These are phyloP conservation scores for Begonia masoniana DNA, from an alignment of 306 rosid species.

Conservation along the genomic window DNA sequence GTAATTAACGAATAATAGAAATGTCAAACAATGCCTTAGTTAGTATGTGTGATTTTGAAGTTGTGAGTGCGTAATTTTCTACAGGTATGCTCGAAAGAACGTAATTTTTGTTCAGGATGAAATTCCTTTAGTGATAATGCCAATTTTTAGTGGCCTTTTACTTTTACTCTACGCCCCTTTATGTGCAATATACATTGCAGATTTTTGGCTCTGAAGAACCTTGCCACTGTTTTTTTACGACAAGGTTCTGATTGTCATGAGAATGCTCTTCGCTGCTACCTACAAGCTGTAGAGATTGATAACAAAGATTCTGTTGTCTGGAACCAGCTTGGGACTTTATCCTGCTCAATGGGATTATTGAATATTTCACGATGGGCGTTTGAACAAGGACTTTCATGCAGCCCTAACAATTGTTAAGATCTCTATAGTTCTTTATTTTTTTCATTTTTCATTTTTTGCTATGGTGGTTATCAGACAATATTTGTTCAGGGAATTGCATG, in stretches of 20 bases:
- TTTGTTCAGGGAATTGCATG: constrained; percentile 92
- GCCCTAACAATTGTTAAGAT: constrained; percentile 94
- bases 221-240: constrained; percentile 81
- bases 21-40: too few species aligned
- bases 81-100: too few species aligned
- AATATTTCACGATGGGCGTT: constrained; percentile 98
- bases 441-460: constrained; percentile 3
- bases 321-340: constrained; percentile 92
- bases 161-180: constrained; percentile 2
- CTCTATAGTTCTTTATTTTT: neutral
- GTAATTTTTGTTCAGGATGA: too few species aligned
- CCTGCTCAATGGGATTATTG: constrained; percentile 78
- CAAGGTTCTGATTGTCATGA: constrained; percentile 75
- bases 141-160: neutral
- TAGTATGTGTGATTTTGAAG: too few species aligned
- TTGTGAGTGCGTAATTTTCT: too few species aligned
- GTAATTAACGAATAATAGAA: too few species aligned
- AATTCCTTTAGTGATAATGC: neutral
- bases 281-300: constrained; percentile 97
- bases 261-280: constrained; percentile 77
- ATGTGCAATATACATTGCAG: constrained; percentile 32
- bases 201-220: constrained; percentile 90
- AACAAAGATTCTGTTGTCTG: constrained; percentile 90
- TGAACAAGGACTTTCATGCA: constrained; percentile 92
- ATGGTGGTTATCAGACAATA: constrained; percentile 9